Evolutionary conservation across 139 green algal genomes (phyloP).

Genomic region (Coelastrella sp.): DNA sequence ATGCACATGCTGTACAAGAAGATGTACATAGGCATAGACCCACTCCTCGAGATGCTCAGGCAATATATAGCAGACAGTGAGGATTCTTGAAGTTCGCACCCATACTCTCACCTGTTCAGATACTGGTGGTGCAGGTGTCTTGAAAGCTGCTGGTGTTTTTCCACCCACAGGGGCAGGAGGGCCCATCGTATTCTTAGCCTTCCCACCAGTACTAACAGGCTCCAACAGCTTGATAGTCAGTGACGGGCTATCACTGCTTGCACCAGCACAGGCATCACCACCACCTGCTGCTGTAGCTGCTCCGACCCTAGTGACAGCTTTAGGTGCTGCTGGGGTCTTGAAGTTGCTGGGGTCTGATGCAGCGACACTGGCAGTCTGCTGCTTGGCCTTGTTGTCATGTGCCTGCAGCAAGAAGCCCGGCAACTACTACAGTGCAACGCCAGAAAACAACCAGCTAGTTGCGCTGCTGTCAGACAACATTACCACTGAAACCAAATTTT

Average conservation of each 20-base stretch:
- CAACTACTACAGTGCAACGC: no score
- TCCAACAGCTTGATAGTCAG: constrained; percentile 41
- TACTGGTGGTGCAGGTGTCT: constrained; percentile 28
- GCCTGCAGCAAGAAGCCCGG: no score
- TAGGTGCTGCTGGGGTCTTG: constrained; percentile 30
- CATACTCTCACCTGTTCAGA: constrained; percentile 27
- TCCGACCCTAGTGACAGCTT: neutral
- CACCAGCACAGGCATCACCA: neutral
- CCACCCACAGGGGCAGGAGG: constrained; percentile 22
- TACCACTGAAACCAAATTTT: no score
- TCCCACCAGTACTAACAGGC: constrained; percentile 32
- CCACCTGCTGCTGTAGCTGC: neutral
- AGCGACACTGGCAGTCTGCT: no score
- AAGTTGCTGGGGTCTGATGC: constrained; percentile 12
- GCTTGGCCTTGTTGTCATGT: neutral
- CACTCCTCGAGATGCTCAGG: no score
- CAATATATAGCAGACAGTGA: no score
- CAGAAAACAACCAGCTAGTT: no score
- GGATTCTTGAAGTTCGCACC: no score
- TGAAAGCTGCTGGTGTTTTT: constrained; percentile 40
- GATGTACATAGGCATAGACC: no score
- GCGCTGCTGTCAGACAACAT: no score
- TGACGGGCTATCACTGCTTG: constrained; percentile 10
- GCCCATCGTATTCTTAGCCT: constrained; percentile 5
- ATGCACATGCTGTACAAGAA: no score